Percentiles rank a stretch among this genome's conserved stretches.
These are phyloP conservation scores for Fremontodendron californicum DNA, from an alignment of 345 rosid species.

Conservation along the genomic window DNA sequence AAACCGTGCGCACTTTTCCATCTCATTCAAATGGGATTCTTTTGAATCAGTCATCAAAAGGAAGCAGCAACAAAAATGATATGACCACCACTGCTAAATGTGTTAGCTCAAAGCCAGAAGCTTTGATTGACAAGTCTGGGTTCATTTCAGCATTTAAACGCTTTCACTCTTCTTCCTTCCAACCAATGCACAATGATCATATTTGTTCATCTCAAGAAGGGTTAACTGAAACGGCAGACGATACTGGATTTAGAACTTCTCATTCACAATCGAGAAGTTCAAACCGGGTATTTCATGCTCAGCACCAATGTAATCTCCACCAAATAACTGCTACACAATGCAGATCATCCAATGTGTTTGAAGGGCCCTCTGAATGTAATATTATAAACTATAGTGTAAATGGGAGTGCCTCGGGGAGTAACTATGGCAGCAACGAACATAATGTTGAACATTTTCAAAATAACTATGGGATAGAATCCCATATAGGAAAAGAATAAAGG, in stretches of 20 bases:
- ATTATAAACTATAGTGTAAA: slow-evolving; percentile 57
- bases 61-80: slow-evolving; percentile 54
- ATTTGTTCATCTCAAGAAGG: slow-evolving; percentile 23
- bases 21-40: slow-evolving; percentile 36
- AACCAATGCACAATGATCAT: slow-evolving; percentile 28
- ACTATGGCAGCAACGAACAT: slow-evolving; percentile 58
- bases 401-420: slow-evolving; percentile 68
- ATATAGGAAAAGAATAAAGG: too few species aligned
- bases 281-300: slow-evolving; percentile 30
- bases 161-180: slow-evolving; percentile 40
- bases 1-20: slow-evolving; percentile 26
- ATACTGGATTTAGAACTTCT: slow-evolving; percentile 14
- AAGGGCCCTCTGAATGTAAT: slow-evolving; percentile 29
- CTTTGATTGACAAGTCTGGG: slow-evolving; percentile 34
- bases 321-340: slow-evolving; percentile 35
- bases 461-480: too few species aligned
- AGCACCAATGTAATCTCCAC: slow-evolving; percentile 34
- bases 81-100: slow-evolving; percentile 45
- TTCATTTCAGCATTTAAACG: slow-evolving; percentile 38
- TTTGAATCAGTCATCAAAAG: slow-evolving; percentile 47
- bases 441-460: too few species aligned
- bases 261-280: slow-evolving; percentile 24
- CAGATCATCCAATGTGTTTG: slow-evolving; percentile 47
- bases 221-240: slow-evolving; percentile 27
- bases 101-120: slow-evolving; percentile 39